phyloP scores from a whole-genome alignment of 192 early-diverging fungal genomes.

The Coemansia furcata region DNA sequence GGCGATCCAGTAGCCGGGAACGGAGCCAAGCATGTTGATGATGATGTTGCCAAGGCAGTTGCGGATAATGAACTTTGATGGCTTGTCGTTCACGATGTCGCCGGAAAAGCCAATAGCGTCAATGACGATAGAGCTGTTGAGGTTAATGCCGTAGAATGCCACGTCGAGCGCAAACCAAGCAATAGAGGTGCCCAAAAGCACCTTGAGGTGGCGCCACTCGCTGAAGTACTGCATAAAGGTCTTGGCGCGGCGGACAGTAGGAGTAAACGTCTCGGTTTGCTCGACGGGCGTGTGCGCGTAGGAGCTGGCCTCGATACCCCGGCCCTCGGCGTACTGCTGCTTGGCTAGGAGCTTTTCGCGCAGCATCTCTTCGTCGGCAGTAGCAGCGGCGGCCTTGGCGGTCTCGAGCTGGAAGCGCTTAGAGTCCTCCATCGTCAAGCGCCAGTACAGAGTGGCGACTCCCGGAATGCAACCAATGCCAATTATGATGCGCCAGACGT shows the following conservation, averaged over 20 bases:
- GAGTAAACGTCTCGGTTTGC: background rate
- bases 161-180: conserved; percentile 80
- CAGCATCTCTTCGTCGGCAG: conserved; percentile 50
- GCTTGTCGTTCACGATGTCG: conserved; percentile 26
- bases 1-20: conserved; percentile 96
- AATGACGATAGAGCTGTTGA: conserved; percentile 76
- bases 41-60: conserved; percentile 88
- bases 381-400: conserved; percentile 35
- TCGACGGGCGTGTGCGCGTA: background rate
- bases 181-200: conserved; percentile 72
- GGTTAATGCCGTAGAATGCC: conserved; percentile 80
- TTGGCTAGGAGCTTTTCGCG: conserved; percentile 41
- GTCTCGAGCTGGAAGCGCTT: conserved; percentile 66
- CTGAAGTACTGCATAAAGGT: conserved; percentile 72
- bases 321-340: conserved; percentile 13
- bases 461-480: conserved; percentile 84
- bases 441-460: conserved; percentile 84
- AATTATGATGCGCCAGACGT: conserved; percentile 89
- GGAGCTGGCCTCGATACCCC: conserved; percentile 15
- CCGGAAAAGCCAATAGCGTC: conserved; percentile 66
- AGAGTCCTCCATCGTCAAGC: conserved; percentile 90
- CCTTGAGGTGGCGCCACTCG: conserved; percentile 76
- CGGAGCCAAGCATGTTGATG: conserved; percentile 77
- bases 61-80: conserved; percentile 55
- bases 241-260: conserved; percentile 18